These are phyloP conservation scores for Primulina tabacum DNA, from an alignment of 257 asterid species.

Conservation along the genomic window DNA sequence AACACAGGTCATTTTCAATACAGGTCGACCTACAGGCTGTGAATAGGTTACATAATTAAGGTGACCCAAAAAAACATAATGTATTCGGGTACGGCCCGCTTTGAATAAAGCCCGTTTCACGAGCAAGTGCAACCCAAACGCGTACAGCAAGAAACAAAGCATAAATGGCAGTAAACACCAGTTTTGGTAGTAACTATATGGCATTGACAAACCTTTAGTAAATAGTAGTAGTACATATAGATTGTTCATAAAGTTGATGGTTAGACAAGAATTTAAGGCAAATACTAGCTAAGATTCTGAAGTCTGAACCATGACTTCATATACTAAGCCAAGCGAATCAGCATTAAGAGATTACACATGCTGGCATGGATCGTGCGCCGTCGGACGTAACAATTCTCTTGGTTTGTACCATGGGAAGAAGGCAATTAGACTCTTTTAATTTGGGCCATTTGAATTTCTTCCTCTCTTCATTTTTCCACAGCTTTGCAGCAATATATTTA, in stretches of 20 bases:
- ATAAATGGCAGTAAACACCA: not conserved
- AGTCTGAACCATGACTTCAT: too few species aligned
- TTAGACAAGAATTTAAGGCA: not conserved
- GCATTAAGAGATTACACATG: constrained; percentile 36
- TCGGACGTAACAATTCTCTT: constrained; percentile 50
- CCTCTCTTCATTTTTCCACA: constrained; percentile 70
- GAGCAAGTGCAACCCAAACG: too few species aligned
- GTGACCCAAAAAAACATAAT: too few species aligned
- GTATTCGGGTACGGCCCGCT: too few species aligned
- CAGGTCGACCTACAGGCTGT: too few species aligned
- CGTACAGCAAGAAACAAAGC: not conserved
- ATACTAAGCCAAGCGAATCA: not conserved
- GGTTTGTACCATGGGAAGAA: constrained; percentile 70
- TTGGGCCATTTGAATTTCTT: constrained; percentile 58
- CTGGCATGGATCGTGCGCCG: constrained; percentile 34
- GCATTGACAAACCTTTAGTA: too few species aligned
- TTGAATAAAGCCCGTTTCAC: too few species aligned
- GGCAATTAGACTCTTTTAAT: constrained; percentile 67
- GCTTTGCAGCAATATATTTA: constrained; percentile 55
- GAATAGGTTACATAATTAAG: too few species aligned
- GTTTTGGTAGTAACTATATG: too few species aligned
- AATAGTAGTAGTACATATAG: not conserved
- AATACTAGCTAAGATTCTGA: not conserved
- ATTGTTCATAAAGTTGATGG: not conserved
- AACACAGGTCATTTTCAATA: too few species aligned